phyloP scores from a whole-genome alignment of 2,329 filamentous ascomycete species.

The Pseudogymnoascus pannorum region DNA sequence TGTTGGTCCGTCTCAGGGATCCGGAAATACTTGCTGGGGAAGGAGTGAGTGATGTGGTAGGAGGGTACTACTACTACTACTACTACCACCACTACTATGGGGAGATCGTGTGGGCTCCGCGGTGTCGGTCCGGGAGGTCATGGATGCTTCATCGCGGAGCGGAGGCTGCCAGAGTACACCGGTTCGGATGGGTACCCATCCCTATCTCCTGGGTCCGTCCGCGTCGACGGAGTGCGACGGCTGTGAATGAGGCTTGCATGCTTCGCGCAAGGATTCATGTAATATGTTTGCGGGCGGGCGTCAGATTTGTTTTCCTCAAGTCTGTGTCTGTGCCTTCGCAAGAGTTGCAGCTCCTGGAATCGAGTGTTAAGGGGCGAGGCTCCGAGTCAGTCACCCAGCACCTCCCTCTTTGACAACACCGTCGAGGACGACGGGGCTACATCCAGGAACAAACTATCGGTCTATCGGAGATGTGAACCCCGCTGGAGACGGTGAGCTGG shows the following conservation, averaged over 20 bases:
- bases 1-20: neutral
- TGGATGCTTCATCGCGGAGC: neutral
- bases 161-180: neutral
- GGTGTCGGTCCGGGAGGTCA: neutral
- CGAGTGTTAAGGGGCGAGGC: neutral
- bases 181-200: neutral
- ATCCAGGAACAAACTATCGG: neutral
- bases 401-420: neutral
- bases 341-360: neutral
- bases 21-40: neutral
- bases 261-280: neutral
- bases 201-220: slow-evolving; percentile 4
- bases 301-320: neutral
- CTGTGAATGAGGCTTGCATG: slow-evolving; percentile 4
- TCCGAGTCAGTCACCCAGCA: neutral
- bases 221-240: neutral
- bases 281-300: neutral
- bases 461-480: slow-evolving; percentile 1
- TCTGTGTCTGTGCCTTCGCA: neutral
- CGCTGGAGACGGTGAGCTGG: neutral
- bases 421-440: too few species aligned
- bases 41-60: neutral
- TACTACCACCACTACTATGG: neutral
- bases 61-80: neutral
- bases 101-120: neutral